Percentiles rank a stretch among this genome's conserved stretches.
Evolutionary conservation across 352 stramenopile species (phyloP).

Genomic region (Phytophthora palmivora): DNA sequence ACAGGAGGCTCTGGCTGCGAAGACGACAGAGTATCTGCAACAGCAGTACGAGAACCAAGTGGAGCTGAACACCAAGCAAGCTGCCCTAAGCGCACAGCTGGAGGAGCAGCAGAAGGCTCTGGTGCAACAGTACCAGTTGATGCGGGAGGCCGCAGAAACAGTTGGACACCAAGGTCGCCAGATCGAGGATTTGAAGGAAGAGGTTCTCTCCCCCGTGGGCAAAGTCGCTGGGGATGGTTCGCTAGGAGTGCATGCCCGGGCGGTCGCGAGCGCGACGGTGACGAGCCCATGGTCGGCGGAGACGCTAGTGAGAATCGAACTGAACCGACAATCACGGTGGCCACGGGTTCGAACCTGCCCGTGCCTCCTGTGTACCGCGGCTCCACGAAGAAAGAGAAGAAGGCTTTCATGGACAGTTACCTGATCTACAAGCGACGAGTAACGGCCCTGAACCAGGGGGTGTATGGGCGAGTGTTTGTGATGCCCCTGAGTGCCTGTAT

Average conservation of each 20-base stretch:
- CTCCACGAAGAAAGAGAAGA: conserved; percentile 39
- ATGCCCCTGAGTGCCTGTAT: conserved; percentile 20
- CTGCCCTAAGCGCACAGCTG: conserved; percentile 6
- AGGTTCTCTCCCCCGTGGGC: neutral
- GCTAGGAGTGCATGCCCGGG: too few relatives aligned
- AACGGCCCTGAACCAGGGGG: neutral
- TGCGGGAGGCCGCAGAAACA: conserved; percentile 9
- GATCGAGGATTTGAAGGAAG: conserved; percentile 13
- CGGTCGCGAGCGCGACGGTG: too few relatives aligned
- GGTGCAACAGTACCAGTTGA: conserved; percentile 5
- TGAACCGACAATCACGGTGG: too few relatives aligned
- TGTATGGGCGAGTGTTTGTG: conserved; percentile 3
- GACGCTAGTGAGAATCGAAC: too few relatives aligned
- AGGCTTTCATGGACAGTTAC: neutral
- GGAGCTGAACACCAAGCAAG: conserved; percentile 15
- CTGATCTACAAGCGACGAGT: neutral
- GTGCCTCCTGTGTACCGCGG: neutral
- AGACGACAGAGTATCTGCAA: conserved; percentile 10
- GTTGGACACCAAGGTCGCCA: too few relatives aligned
- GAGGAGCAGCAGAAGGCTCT: conserved; percentile 12
- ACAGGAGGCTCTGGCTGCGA: neutral
- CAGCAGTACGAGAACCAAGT: conserved; percentile 14
- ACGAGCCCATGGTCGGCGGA: too few relatives aligned
- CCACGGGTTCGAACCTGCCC: neutral
- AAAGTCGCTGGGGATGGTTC: neutral